These are phyloP conservation scores for Oxytropis ochrocephala DNA, from an alignment of 306 rosid genomes.

Conservation along the genomic window DNA sequence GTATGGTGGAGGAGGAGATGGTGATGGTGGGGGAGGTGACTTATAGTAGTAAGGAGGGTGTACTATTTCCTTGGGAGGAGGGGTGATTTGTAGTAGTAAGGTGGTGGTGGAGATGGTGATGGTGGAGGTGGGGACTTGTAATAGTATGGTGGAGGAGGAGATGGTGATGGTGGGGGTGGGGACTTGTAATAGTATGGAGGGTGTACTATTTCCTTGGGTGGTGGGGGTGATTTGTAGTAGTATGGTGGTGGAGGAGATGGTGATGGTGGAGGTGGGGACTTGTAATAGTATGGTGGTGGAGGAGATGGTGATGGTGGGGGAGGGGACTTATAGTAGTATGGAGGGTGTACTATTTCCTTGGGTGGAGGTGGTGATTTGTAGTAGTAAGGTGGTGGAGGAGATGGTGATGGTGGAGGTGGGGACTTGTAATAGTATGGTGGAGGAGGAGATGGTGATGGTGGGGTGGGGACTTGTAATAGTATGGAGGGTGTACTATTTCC, in stretches of 20 bases:
- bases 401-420: neutral
- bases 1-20: neutral
- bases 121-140: conserved; percentile 49
- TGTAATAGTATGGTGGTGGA: conserved; percentile 16
- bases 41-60: conserved; percentile 5
- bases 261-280: conserved; percentile 50
- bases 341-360: neutral
- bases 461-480: conserved; percentile 46
- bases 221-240: conserved; percentile 47
- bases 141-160: neutral
- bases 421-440: neutral
- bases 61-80: neutral
- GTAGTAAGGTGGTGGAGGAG: neutral
- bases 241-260: neutral
- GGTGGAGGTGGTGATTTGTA: neutral
- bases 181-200: conserved; percentile 27
- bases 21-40: conserved; percentile 36
- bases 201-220: neutral
- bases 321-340: neutral
- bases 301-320: neutral
- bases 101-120: neutral
- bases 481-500: no score
- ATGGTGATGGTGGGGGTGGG: conserved; percentile 47
- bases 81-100: conserved; percentile 28
- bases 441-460: neutral